Evolutionary conservation across 106 monocot genomes (phyloP).

Genomic region (Dioscorea zingiberensis): DNA sequence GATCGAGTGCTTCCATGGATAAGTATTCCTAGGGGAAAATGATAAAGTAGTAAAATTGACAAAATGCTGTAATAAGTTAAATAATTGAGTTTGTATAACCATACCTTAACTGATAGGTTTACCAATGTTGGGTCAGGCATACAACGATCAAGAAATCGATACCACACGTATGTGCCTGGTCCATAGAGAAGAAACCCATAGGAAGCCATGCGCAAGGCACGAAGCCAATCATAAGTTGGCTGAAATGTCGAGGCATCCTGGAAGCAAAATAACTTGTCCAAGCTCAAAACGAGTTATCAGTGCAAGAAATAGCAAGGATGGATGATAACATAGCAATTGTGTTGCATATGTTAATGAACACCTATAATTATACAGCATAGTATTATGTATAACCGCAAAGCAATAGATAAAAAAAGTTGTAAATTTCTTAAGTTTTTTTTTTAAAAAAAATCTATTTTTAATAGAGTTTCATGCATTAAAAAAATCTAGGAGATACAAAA

Average conservation of each 20-base stretch:
- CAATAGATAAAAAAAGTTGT: background rate
- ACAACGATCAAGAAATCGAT: slow-evolving; percentile 66
- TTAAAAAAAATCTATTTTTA: too few species aligned
- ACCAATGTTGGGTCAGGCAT: slow-evolving; percentile 63
- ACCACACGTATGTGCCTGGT: slow-evolving; percentile 91
- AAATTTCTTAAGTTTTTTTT: background rate
- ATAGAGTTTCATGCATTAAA: too few species aligned
- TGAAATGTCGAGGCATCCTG: slow-evolving; percentile 33
- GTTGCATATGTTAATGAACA: too few species aligned
- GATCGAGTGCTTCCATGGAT: background rate
- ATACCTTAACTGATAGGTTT: slow-evolving; percentile 73
- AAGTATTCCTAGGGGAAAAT: background rate
- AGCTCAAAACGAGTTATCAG: too few species aligned
- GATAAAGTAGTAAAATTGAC: too few species aligned
- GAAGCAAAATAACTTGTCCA: slow-evolving; percentile 15
- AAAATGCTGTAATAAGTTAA: background rate
- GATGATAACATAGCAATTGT: too few species aligned
- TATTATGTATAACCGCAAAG: too few species aligned
- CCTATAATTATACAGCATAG: background rate
- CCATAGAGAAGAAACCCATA: slow-evolving; percentile 96
- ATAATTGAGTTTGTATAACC: background rate
- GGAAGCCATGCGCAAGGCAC: slow-evolving; percentile 80
- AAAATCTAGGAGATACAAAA: too few species aligned
- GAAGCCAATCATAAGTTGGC: slow-evolving; percentile 77
- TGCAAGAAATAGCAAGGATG: too few species aligned